Evolutionary conservation across 768 basidiomycete genomes (phyloP).

Genomic region (Russula foetens): DNA sequence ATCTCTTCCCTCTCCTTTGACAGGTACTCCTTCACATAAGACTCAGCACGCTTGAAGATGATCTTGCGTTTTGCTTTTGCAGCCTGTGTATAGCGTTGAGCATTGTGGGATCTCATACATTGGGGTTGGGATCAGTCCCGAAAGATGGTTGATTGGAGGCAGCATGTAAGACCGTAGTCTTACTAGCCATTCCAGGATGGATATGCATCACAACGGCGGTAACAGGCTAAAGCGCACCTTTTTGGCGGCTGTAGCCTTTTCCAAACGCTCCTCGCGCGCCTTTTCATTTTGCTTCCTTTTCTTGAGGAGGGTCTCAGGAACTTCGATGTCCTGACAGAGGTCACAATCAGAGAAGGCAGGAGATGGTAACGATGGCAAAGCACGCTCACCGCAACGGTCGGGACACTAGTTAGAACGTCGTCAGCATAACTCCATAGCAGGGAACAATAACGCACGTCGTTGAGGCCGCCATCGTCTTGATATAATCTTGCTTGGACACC

Average conservation of each 20-base stretch:
- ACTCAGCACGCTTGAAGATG: slow-evolving; percentile 98
- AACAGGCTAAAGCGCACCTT: slow-evolving; percentile 53
- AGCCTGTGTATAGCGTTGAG: slow-evolving; percentile 43
- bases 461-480: slow-evolving; percentile 43
- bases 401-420: background rate
- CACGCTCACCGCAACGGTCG: slow-evolving; percentile 1
- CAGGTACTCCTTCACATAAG: slow-evolving; percentile 96
- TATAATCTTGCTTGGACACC: slow-evolving; percentile 24
- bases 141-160: slow-evolving; percentile 93
- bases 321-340: slow-evolving; percentile 69
- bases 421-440: background rate
- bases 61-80: slow-evolving; percentile 89
- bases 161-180: slow-evolving; percentile 46
- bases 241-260: slow-evolving; percentile 73
- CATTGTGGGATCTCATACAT: slow-evolving; percentile 18
- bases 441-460: slow-evolving; percentile 38
- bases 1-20: slow-evolving; percentile 93
- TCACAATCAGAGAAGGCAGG: slow-evolving; percentile 5
- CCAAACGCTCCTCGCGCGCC: slow-evolving; percentile 87
- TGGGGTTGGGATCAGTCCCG: slow-evolving; percentile 60
- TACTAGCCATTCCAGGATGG: slow-evolving; percentile 73
- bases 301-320: slow-evolving; percentile 99
- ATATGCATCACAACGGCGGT: slow-evolving; percentile 70
- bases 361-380: background rate
- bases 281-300: slow-evolving; percentile 98